Base-by-base conservation (phyloP, 2,329 filamentous ascomycete genomes). In the Ambrosiella xylebori region DNA sequence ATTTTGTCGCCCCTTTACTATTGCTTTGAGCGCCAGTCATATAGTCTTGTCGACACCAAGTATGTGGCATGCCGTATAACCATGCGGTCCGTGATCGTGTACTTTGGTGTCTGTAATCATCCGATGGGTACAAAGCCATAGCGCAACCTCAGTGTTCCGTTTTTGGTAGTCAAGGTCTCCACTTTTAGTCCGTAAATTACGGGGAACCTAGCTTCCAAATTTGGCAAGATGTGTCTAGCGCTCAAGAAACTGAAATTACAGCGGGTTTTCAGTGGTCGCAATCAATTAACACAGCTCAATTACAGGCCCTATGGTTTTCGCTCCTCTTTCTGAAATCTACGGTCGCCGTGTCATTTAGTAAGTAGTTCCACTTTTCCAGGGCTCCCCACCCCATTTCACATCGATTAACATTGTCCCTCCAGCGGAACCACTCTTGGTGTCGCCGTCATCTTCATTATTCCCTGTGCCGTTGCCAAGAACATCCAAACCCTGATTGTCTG, bases 401-500 rank as follows among this genome's bases (percentile, higher is more conserved):
- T 51, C 37, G 49, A 59, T 63, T 64, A 44, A 62, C 27, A 53
- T n/a, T 3, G 1, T 4, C 37, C 11, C 6, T 36, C 55, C 27
- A 74, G 72, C 62, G 79, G 70, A 6, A 73, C 78, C 1, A 89
- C 86, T 0, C 69, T 90, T 0, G 68, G 83, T 0, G 3, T 88
- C 0, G 86, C 87, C 1, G 80, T 90, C 36, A 69, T 93, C 54
- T 93, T 93, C 69, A 77, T 88, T 63, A 86, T 94, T 60, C 87
- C 87, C 1, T 87, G 85, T 62, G 87, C 87, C 1, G 79, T 91
- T 0, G 74, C 87, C 3, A 74, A 83, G 64, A 93, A 91, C 63
- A 86, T 90, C 37, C 77, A 70, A 19, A 93, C 87, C 0, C 76
- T 94, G 7, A 73, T 94, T 5, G 82, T 88, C 35, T 88, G 83